Evolutionary conservation across 208 protist genomes (phyloP).

Genomic region (Wallacemonas sp.): DNA sequence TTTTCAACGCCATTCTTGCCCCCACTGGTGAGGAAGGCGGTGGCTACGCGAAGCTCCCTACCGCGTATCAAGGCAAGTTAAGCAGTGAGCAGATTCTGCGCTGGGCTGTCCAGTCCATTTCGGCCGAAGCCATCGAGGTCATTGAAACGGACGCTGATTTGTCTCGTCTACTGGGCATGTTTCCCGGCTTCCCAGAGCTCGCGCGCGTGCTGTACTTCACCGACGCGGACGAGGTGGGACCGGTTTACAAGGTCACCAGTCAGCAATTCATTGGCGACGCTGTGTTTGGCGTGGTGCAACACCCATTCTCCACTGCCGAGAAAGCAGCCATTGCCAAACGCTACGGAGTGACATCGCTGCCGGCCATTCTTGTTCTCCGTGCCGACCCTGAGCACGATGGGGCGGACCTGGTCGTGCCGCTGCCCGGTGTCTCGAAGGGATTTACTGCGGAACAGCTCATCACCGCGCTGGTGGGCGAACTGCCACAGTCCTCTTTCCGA

Average conservation of each 20-base stretch:
- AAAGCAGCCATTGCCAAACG: constrained; percentile 21
- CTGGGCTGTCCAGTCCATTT: constrained; percentile 34
- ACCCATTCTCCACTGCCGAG: constrained; percentile 14
- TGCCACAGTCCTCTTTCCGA: constrained; percentile 2
- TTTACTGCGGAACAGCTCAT: constrained; percentile 11
- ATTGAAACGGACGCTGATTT: constrained; percentile 38
- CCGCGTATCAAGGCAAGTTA: constrained; percentile 12
- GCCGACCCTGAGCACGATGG: not conserved
- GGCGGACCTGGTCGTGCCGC: constrained; percentile 18
- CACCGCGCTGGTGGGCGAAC: not conserved
- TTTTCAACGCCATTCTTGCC: constrained; percentile 30
- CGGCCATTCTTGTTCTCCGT: constrained; percentile 31
- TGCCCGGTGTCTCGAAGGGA: not conserved
- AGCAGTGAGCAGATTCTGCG: constrained; percentile 15
- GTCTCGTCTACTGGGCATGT: constrained; percentile 18
- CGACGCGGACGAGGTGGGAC: constrained; percentile 8
- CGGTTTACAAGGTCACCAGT: constrained; percentile 20
- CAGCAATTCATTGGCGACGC: constrained; percentile 30
- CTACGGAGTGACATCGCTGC: constrained; percentile 33
- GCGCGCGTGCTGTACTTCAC: constrained; percentile 54
- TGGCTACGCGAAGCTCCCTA: constrained; percentile 19
- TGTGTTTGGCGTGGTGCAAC: constrained; percentile 43
- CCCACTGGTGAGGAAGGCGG: constrained; percentile 7
- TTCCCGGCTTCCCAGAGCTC: constrained; percentile 25
- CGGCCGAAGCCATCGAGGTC: constrained; percentile 17